These are phyloP conservation scores for Schizosaccharomyces versatilis DNA, from an alignment of 1,139 yeast species.

Conservation along the genomic window DNA sequence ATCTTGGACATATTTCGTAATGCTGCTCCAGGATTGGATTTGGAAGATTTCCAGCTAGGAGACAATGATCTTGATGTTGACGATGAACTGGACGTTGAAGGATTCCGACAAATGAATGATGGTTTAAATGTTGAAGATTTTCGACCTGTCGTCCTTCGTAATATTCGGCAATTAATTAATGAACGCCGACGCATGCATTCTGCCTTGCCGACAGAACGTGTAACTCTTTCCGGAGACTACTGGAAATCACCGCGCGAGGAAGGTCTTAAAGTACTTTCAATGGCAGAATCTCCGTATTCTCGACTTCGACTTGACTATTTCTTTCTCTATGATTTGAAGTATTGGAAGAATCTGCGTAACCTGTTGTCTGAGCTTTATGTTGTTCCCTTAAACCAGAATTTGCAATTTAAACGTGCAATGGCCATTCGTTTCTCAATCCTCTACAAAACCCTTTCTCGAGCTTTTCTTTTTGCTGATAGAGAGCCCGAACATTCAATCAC, in stretches of 20 bases:
- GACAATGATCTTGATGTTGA: background rate
- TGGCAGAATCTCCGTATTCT: background rate
- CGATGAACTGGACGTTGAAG: background rate
- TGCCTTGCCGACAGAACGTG: background rate
- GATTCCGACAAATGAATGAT: background rate
- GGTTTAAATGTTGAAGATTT: background rate
- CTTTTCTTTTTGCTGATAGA: slow-evolving; percentile 45
- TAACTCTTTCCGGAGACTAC: background rate
- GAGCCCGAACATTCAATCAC: slow-evolving; percentile 69
- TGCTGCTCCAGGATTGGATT: background rate
- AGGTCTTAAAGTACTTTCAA: background rate
- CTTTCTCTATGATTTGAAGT: slow-evolving; percentile 37
- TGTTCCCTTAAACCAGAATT: slow-evolving; percentile 45
- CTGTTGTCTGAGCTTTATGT: slow-evolving; percentile 47
- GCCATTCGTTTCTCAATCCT: slow-evolving; percentile 64
- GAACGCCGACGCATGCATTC: background rate
- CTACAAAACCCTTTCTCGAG: slow-evolving; percentile 54
- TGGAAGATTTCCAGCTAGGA: background rate
- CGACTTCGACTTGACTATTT: slow-evolving; percentile 2
- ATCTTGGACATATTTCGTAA: background rate
- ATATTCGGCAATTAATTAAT: background rate
- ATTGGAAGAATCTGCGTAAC: slow-evolving; percentile 46
- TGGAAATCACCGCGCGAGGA: background rate
- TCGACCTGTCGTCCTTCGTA: background rate
- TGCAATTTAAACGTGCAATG: slow-evolving; percentile 34